Evolutionary conservation across 257 asterid species (phyloP), one percentile per base, ranked within the genome.

Genomic region (Catharanthus roseus): DNA sequence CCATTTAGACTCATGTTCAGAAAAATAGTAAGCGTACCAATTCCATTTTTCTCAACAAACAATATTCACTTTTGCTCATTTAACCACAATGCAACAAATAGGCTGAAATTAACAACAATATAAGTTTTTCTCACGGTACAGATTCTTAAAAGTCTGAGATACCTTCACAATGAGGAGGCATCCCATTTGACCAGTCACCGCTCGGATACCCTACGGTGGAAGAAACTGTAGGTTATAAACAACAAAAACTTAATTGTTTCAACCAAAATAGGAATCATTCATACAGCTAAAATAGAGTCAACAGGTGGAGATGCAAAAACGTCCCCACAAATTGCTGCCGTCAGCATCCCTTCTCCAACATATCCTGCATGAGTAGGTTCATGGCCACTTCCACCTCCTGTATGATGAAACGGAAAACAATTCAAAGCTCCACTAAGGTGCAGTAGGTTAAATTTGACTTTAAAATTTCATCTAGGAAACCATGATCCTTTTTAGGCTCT

Each of bases 321-420:
- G 81, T 93, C 97, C 77, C 99, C 99, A 74, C 99, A 93, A 70
- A 93, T 85, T 68, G 99, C 97, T 67, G 99, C 97, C 47, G 99
- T 93, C 82, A 93, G 87, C 99, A 93, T 93, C 73, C 99, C 99
- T 82, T 93, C 96, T 82, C 99, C 99, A 68, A 93, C 97, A 86
- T 84, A 93, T 82, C 99, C 99, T 73, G 96, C 99, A 80, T 91
- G 95, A 75, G 96, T 95, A 72, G 99, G 99, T 85, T 93, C 99
- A 26, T 93, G 99, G 68, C 99, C 99, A 80, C 97, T 93, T 80
- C 99, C 99, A 73, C 97, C 99, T 72, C 99, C 99, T 93, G 88
- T 69, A 53, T 72, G 69, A 77, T 51, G 47, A 73, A 63, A 66
- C 72, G 39, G 75, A 39, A 74, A 76, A 61, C 26, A 71, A 24